Evolutionary conservation across 352 stramenopile genomes (phyloP).

Genomic region (Pythium pyrilobum): DNA sequence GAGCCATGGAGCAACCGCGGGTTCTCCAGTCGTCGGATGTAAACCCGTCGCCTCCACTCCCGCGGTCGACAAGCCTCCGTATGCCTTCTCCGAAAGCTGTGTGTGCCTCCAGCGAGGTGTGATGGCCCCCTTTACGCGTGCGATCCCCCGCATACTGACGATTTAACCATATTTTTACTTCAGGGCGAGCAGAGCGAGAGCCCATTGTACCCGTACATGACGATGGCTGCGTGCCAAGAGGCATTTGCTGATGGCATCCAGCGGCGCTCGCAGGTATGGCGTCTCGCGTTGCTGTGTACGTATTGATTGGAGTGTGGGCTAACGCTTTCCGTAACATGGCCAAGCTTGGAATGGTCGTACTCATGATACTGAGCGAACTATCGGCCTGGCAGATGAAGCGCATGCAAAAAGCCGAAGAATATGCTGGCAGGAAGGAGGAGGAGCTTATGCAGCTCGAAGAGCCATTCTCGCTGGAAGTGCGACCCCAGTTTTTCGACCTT

Average conservation of each 20-base stretch:
- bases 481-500: slow-evolving; percentile 65
- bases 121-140: too few species aligned
- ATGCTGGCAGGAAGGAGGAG: slow-evolving; percentile 58
- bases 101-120: slow-evolving; percentile 13
- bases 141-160: not conserved
- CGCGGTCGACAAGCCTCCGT: not conserved
- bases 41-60: not conserved
- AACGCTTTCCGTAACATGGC: too few species aligned
- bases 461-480: slow-evolving; percentile 79
- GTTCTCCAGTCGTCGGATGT: not conserved
- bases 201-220: slow-evolving; percentile 21
- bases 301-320: too few species aligned
- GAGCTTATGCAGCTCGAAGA: slow-evolving; percentile 75
- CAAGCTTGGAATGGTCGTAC: slow-evolving; percentile 65
- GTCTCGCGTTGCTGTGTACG: not conserved
- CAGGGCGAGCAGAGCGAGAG: slow-evolving; percentile 21
- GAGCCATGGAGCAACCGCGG: slow-evolving; percentile 1
- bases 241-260: slow-evolving; percentile 42
- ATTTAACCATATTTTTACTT: too few species aligned
- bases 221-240: slow-evolving; percentile 18
- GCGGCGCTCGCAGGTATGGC: slow-evolving; percentile 61
- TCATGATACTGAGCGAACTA: slow-evolving; percentile 71
- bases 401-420: slow-evolving; percentile 80
- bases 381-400: slow-evolving; percentile 87
- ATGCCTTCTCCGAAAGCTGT: slow-evolving; percentile 18